Percentiles rank a stretch among this genome's conserved stretches.
Evolutionary conservation across 805 yeast species (phyloP).

Genomic region (Trichomonascus vanleenenianus): DNA sequence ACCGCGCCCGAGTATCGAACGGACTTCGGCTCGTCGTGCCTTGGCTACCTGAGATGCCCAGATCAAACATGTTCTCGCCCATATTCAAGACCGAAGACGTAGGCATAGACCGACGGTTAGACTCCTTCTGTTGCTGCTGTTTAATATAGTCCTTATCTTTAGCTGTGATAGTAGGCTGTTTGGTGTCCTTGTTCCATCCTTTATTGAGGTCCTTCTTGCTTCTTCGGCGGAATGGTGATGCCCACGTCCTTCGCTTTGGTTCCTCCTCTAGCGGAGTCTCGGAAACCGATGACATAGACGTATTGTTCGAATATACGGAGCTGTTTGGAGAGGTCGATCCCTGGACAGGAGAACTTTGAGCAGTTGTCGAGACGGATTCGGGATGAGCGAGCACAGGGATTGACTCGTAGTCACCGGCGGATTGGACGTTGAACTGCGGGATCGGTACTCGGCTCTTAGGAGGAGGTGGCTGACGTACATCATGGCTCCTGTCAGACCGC

Average conservation of each 20-base stretch:
- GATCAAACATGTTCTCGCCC: conserved; percentile 27
- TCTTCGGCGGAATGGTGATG: conserved; percentile 36
- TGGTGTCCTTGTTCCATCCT: conserved; percentile 18
- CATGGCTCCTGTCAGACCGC: neutral
- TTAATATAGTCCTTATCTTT: conserved; percentile 9
- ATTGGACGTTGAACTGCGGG: neutral
- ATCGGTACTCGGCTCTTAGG: neutral
- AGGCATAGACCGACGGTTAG: conserved; percentile 2
- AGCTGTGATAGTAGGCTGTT: conserved; percentile 11
- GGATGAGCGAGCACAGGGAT: conserved; percentile 11
- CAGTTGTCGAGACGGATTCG: conserved; percentile 13
- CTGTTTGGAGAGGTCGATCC: conserved; percentile 18
- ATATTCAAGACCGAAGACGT: conserved; percentile 16
- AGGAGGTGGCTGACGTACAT: neutral
- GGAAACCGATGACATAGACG: conserved; percentile 15
- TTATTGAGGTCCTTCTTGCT: conserved; percentile 26
- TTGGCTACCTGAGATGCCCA: conserved; percentile 16
- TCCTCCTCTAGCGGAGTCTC: conserved; percentile 7
- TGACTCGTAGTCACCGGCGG: conserved; percentile 8
- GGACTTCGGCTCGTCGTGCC: conserved; percentile 4
- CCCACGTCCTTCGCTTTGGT: conserved; percentile 32
- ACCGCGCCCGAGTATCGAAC: conserved; percentile 8
- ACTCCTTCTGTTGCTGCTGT: conserved; percentile 1
- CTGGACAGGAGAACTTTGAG: conserved; percentile 18
- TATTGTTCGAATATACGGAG: conserved; percentile 19